Percentiles rank a stretch among this genome's conserved stretches.
Evolutionary conservation across 208 protist species (phyloP).

Genomic region (Leishmania amazonensis): DNA sequence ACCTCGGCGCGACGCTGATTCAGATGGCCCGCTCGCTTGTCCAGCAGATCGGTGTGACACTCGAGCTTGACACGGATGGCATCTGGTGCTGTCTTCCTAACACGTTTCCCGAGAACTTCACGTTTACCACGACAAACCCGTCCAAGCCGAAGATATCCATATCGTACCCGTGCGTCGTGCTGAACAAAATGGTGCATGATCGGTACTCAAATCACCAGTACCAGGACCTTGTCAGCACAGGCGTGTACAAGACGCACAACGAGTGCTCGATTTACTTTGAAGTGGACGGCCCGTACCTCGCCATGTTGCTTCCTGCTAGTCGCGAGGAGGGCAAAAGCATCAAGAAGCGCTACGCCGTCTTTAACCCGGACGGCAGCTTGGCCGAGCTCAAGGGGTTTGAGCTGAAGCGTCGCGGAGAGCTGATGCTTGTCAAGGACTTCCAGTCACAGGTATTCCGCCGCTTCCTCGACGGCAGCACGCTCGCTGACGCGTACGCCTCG

Average conservation of each 20-base stretch:
- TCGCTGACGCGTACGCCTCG: slow-evolving; percentile 96
- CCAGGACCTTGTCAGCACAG: slow-evolving; percentile 84
- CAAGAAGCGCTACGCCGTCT: slow-evolving; percentile 99
- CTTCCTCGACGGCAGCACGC: slow-evolving; percentile 96
- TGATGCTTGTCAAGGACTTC: slow-evolving; percentile 99
- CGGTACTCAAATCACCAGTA: slow-evolving; percentile 99
- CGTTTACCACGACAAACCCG: slow-evolving; percentile 70
- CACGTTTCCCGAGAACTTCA: slow-evolving; percentile 98
- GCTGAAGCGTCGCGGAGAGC: slow-evolving; percentile 99
- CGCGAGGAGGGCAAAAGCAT: slow-evolving; percentile 98
- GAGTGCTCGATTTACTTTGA: slow-evolving; percentile 99
- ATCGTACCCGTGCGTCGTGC: slow-evolving; percentile 98
- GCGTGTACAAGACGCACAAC: slow-evolving; percentile 72
- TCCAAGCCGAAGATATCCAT: slow-evolving; percentile 76
- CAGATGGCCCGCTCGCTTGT: slow-evolving; percentile 96
- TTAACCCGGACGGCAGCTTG: slow-evolving; percentile 97
- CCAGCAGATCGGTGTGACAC: slow-evolving; percentile 97
- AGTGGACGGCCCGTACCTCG: slow-evolving; percentile 99
- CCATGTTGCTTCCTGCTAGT: slow-evolving; percentile 99
- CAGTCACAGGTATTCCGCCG: slow-evolving; percentile 96
- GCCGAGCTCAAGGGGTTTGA: slow-evolving; percentile 99
- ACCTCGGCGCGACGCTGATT: slow-evolving; percentile 99
- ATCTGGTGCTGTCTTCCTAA: slow-evolving; percentile 99
- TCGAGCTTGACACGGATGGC: slow-evolving; percentile 99
- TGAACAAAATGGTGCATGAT: slow-evolving; percentile 98